Base-by-base conservation (phyloP, 1,284 basidiomycete genomes). In the Gomphus sp. region DNA sequence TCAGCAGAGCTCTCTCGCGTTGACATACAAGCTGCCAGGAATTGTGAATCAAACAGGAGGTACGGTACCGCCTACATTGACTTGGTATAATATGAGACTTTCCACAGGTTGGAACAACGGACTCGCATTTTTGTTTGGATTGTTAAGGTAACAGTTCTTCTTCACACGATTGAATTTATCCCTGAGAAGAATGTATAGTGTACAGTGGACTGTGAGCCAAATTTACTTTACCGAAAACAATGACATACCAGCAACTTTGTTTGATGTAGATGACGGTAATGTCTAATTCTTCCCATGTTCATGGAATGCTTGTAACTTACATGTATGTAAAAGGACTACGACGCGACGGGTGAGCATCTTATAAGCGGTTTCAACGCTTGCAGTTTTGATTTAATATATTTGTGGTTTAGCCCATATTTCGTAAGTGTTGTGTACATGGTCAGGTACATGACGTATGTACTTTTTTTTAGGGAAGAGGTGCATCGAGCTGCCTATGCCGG, bases 401-500 rank as follows among this genome's bases (percentile, higher is more conserved):
- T 60, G 75, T 73, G 2, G 74, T 49, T 68, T 77, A 5, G 92
- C 92, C 2, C 94, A 97, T 70, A 96, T 97, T 63, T 90, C 89
- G 84, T 87, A 72, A 64, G 84, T 74, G 11, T 45, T 39, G 25
- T 22, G 41, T 55, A 61, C 37, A 57, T 59, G 37, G 4, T 25
- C n/a, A 3, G 34, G 31, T 43, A n/a, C 41, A 43, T 43, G 6
- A 6, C 41, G 10, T 12, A 25, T 36, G 25, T 33, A 8, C 31
- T 18, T 0, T 33, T 51, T 48, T 63, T 50, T 61, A 87, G 85
- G 5, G 93, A 97, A 68, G 94, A 97, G 73, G 90, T 97, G 39
- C 85, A 83, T 66, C 81, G 89, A 54, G 93, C 94, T 9, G 89
- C 93, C 3, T 90, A 93, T 65, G 89, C 92, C 58, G 91, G 82